These are phyloP conservation scores for Talaromyces borbonicus DNA, from an alignment of 495 filamentous ascomycete genomes.

Conservation along the genomic window DNA sequence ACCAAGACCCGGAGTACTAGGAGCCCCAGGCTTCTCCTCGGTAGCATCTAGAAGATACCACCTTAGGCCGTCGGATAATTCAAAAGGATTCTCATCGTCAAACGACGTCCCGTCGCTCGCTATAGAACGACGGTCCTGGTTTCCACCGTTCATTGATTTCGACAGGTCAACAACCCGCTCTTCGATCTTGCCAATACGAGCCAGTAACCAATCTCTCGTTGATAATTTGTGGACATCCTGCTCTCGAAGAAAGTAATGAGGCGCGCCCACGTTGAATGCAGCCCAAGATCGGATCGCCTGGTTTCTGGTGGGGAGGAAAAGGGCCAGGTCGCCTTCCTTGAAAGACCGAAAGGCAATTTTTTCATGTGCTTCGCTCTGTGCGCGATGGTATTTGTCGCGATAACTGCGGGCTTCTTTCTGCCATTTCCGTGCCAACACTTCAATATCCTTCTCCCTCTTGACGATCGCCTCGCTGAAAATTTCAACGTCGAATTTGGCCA, in stretches of 20 bases:
- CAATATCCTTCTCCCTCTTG: constrained; percentile 81
- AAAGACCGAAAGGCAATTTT: constrained; percentile 96
- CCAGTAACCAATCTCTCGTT: constrained; percentile 83
- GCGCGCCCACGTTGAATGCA: constrained; percentile 93
- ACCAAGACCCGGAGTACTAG: constrained; percentile 75
- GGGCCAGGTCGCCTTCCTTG: constrained; percentile 90
- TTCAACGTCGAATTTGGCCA: constrained; percentile 72
- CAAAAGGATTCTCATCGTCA: constrained; percentile 97
- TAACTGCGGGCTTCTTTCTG: constrained; percentile 80
- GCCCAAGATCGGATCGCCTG: constrained; percentile 93
- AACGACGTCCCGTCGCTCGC: constrained; percentile 48
- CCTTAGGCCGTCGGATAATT: constrained; percentile 85
- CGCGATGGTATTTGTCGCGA: constrained; percentile 75
- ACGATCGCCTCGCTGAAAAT: constrained; percentile 70
- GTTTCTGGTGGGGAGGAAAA: constrained; percentile 92
- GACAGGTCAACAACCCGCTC: constrained; percentile 90
- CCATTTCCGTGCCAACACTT: constrained; percentile 80
- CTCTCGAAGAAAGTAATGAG: constrained; percentile 93
- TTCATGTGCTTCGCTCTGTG: constrained; percentile 81
- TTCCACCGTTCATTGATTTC: constrained; percentile 50
- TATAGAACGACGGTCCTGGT: constrained; percentile 46
- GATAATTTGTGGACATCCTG: constrained; percentile 79
- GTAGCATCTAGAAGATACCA: constrained; percentile 93
- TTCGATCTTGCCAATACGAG: constrained; percentile 85
- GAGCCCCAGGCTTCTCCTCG: constrained; percentile 93